These are phyloP conservation scores for Macrophomina phaseolina DNA, from an alignment of 2,329 filamentous ascomycete genomes.

Conservation along the genomic window DNA sequence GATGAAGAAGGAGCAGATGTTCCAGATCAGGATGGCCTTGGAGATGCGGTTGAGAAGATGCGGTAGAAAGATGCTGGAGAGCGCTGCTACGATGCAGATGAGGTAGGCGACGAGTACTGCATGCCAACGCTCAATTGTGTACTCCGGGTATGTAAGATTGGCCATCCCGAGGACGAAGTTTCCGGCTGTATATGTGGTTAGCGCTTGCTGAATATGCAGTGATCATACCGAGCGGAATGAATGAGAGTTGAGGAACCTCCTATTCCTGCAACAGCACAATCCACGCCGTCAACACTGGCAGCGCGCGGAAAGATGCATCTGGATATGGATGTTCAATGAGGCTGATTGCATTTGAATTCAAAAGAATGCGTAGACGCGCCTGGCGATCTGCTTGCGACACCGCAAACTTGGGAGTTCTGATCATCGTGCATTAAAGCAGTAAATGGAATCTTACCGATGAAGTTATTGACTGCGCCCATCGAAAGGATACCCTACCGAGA, in stretches of 20 bases:
- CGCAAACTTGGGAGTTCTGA: too few species aligned
- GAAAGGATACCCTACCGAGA: constrained; percentile 46
- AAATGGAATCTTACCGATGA: constrained; percentile 42
- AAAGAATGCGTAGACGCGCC: too few species aligned
- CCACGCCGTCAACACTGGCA: too few species aligned
- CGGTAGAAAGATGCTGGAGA: constrained; percentile 57
- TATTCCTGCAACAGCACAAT: too few species aligned
- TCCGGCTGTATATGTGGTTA: not conserved
- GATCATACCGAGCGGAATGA: too few species aligned
- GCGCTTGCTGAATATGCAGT: not conserved
- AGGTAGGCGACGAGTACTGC: constrained; percentile 60
- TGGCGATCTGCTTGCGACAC: too few species aligned
- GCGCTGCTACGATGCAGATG: constrained; percentile 52
- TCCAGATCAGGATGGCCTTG: constrained; percentile 58
- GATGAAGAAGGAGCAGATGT: constrained; percentile 59
- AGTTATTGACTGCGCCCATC: constrained; percentile 62
- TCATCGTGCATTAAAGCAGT: too few species aligned
- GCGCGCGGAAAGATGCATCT: too few species aligned
- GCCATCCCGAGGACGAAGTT: constrained; percentile 51
- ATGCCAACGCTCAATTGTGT: constrained; percentile 62
- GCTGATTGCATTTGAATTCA: too few species aligned
- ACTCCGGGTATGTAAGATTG: constrained; percentile 58
- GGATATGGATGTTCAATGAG: too few species aligned
- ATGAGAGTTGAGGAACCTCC: too few species aligned
- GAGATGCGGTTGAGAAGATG: constrained; percentile 59